Evolutionary conservation across 345 rosid genomes (phyloP).

Genomic region (Boechera retrofracta): DNA sequence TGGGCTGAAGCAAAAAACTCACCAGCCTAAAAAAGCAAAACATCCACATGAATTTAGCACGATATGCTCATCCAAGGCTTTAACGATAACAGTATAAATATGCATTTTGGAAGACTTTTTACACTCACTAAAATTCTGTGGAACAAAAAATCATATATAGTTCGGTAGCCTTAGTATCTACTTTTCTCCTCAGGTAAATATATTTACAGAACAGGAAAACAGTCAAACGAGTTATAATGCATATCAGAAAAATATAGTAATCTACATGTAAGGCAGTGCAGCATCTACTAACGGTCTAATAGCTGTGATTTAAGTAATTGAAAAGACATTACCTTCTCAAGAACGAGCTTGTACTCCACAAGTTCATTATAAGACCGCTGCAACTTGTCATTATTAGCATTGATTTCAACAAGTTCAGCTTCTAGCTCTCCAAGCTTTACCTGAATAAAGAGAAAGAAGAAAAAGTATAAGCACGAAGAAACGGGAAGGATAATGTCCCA

Average conservation of each 20-base stretch:
- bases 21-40: conserved; percentile 61
- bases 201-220: conserved; percentile 9
- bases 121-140: conserved; percentile 3
- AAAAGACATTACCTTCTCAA: conserved; percentile 69
- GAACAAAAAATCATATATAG: conserved; percentile 8
- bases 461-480: conserved; percentile 30
- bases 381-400: conserved; percentile 85
- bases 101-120: conserved; percentile 11
- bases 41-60: conserved; percentile 27
- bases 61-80: conserved; percentile 8
- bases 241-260: background rate
- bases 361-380: conserved; percentile 85
- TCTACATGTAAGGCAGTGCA: background rate
- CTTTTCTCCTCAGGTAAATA: conserved; percentile 15
- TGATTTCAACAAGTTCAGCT: conserved; percentile 87
- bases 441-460: conserved; percentile 51
- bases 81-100: conserved; percentile 7
- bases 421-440: conserved; percentile 83
- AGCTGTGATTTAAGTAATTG: background rate
- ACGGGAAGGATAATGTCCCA: conserved; percentile 2
- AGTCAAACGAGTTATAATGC: conserved; percentile 11
- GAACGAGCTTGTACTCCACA: conserved; percentile 84
- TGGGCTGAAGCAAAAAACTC: conserved; percentile 81
- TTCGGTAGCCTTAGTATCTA: conserved; percentile 10
- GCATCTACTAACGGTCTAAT: background rate